phyloP scores from a whole-genome alignment of 2,329 filamentous ascomycete genomes.

The Emergomyces orientalis region DNA sequence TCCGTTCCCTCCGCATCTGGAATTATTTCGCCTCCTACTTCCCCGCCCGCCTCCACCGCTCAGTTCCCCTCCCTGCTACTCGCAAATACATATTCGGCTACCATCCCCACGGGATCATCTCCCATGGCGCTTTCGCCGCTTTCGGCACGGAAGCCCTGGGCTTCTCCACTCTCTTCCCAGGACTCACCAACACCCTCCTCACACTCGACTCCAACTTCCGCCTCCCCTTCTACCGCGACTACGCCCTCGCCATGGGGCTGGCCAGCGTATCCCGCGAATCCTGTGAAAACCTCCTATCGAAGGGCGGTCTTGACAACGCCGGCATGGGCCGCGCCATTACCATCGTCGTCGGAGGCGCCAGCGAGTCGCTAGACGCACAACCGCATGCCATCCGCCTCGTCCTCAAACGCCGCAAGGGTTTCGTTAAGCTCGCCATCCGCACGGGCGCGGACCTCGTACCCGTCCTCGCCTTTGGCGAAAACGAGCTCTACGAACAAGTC shows the following conservation, averaged over 20 bases:
- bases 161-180: slow-evolving; percentile 79
- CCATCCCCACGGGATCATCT: slow-evolving; percentile 95
- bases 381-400: slow-evolving; percentile 70
- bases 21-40: slow-evolving; percentile 87
- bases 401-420: slow-evolving; percentile 76
- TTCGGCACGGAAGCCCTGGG: slow-evolving; percentile 86
- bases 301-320: slow-evolving; percentile 64
- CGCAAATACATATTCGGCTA: slow-evolving; percentile 96
- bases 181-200: slow-evolving; percentile 85
- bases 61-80: slow-evolving; percentile 64
- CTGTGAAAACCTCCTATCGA: slow-evolving; percentile 77
- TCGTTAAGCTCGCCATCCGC: slow-evolving; percentile 84
- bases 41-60: slow-evolving; percentile 78
- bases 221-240: slow-evolving; percentile 88
- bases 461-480: slow-evolving; percentile 87
- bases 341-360: slow-evolving; percentile 86
- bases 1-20: slow-evolving; percentile 70
- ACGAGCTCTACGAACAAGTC: slow-evolving; percentile 89
- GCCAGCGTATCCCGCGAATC: slow-evolving; percentile 84
- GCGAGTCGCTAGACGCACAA: slow-evolving; percentile 81
- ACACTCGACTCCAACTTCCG: slow-evolving; percentile 96
- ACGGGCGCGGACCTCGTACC: slow-evolving; percentile 92
- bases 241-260: slow-evolving; percentile 79
- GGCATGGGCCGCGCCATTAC: slow-evolving; percentile 94
- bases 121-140: slow-evolving; percentile 85